Base-by-base conservation (phyloP, 2,329 filamentous ascomycete genomes). In the Fusarium mangiferae region DNA sequence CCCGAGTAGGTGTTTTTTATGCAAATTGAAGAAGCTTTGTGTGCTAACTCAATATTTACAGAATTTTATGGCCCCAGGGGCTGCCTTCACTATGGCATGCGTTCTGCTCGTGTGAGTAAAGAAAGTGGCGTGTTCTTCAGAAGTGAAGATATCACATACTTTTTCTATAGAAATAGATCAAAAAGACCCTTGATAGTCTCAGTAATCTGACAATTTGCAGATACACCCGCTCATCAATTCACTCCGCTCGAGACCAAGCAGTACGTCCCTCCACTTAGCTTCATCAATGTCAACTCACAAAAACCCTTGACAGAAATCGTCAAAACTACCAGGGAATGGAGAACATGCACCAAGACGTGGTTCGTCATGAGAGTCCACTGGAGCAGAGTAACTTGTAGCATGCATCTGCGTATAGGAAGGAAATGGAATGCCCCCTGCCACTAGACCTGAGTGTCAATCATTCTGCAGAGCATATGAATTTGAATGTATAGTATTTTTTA, bases 31-130 rank as follows among this genome's bases (percentile, higher is more conserved):
- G 2, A 2, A 22, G 6, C 13, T 9, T 6, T 2, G 8, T 18
- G 28, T 33, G 24, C 72, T 79, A 18, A 79, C 24, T 0, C 24
- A 48, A 26, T 30, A 7, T 18, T 26, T 20, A 18, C 51, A 86
- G 85, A 84, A 81, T 42, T 80, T 88, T 63, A 85, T 85, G 67
- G 85, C 86, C 60, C 87, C 87, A 14, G 78, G 85, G 28, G 87
- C 87, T 24, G 87, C 87, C 44, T 88, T 88, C 68, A 86, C 85
- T 24, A 89, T 89, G 87, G 87, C 87, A 7, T 81, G 83, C 52
- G 78, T 89, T 18, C 80, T 89, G 28, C 85, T 89, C 65, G 85
- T 85, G 81, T 86, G 79, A 76, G 82, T 77, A 36, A 51, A 45
- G 67, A 62, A 70, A 75, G 63, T 72, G 73, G 70, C 66, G 67